These are phyloP conservation scores for Xylaria sp. DNA, from an alignment of 2,329 filamentous ascomycete genomes.

Conservation along the genomic window DNA sequence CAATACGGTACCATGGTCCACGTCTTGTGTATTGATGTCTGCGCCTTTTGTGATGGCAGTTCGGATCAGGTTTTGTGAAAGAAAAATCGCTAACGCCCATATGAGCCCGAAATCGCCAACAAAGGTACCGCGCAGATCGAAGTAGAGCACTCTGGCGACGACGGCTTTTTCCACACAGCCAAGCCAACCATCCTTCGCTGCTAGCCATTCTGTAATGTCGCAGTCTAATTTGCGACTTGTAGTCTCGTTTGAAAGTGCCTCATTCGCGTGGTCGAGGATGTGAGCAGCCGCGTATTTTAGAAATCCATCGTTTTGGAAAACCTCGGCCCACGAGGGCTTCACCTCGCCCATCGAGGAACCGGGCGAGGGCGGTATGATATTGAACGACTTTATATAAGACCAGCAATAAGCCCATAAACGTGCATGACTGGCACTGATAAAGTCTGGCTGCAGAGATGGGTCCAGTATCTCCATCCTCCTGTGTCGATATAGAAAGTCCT, in stretches of 20 bases:
- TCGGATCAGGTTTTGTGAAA: background rate
- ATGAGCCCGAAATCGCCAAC: background rate
- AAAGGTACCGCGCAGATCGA: too few species aligned
- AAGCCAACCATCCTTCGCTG: background rate
- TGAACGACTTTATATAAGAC: background rate
- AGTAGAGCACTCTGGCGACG: too few species aligned
- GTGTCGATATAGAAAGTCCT: conserved; percentile 12
- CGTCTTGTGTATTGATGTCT: background rate
- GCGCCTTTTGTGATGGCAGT: background rate
- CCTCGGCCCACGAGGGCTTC: too few species aligned
- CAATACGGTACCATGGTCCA: background rate
- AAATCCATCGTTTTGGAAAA: background rate
- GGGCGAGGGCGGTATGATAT: too few species aligned
- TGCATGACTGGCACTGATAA: conserved; percentile 7
- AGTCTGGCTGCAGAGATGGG: conserved; percentile 4
- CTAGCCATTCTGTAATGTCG: background rate
- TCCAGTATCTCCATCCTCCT: background rate
- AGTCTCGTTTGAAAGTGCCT: background rate
- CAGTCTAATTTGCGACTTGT: background rate
- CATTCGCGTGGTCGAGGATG: conserved; percentile 3
- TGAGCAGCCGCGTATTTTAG: background rate
- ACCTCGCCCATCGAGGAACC: too few species aligned
- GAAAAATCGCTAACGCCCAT: background rate
- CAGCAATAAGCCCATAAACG: conserved; percentile 15
- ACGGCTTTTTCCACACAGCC: background rate